phyloP scores from a whole-genome alignment of 73 alveolate species.

The Symbiodinium natans region DNA sequence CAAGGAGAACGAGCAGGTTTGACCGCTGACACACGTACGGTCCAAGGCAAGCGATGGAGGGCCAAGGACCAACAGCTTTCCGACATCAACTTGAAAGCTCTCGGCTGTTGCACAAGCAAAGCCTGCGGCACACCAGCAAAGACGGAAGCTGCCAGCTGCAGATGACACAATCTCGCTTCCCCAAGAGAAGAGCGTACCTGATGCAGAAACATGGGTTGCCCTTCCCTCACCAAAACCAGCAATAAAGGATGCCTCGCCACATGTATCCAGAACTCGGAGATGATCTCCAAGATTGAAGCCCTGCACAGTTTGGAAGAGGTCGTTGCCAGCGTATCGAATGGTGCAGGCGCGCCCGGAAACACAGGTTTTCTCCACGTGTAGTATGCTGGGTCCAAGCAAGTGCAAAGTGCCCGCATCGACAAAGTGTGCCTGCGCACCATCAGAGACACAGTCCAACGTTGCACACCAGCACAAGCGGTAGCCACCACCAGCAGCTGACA shows the following conservation, averaged over 20 bases:
- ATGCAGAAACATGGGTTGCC: background rate
- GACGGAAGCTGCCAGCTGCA: slow-evolving; percentile 55
- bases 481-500: slow-evolving; percentile 27
- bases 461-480: slow-evolving; percentile 57
- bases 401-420: slow-evolving; percentile 41
- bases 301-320: background rate
- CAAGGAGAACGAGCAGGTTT: background rate
- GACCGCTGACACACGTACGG: slow-evolving; percentile 46
- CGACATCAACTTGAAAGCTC: slow-evolving; percentile 21
- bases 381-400: slow-evolving; percentile 17
- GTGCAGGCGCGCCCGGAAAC: slow-evolving; percentile 10
- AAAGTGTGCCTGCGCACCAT: background rate
- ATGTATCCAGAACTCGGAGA: slow-evolving; percentile 17
- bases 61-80: slow-evolving; percentile 14
- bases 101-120: slow-evolving; percentile 24
- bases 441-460: background rate
- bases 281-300: background rate
- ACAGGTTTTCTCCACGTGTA: slow-evolving; percentile 6
- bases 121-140: slow-evolving; percentile 53
- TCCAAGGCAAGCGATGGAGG: slow-evolving; percentile 20
- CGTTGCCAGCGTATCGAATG: slow-evolving; percentile 8
- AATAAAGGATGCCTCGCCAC: slow-evolving; percentile 23
- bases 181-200: slow-evolving; percentile 12
- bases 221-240: background rate
- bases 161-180: slow-evolving; percentile 12